phyloP scores from a whole-genome alignment of 2,329 filamentous ascomycete genomes.

The Xylariales sp. region DNA sequence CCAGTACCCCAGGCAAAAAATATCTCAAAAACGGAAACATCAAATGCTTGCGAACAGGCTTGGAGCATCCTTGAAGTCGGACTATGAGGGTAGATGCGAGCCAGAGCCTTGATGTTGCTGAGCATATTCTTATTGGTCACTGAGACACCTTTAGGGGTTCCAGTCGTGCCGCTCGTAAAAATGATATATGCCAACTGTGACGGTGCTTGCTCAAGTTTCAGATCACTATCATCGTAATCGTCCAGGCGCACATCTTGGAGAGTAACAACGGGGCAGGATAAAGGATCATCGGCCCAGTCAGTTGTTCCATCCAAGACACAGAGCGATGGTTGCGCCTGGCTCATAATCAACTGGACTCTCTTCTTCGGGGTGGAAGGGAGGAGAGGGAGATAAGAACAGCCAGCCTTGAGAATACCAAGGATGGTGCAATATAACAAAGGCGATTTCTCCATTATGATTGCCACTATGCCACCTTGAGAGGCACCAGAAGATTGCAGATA shows the following conservation, averaged over 20 bases:
- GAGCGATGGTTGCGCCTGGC: constrained; percentile 47
- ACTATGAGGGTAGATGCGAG: constrained; percentile 58
- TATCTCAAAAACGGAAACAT: constrained; percentile 86
- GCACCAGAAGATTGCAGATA: constrained; percentile 45
- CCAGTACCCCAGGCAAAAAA: constrained; percentile 79
- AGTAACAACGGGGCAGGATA: constrained; percentile 24
- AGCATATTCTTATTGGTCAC: constrained; percentile 72
- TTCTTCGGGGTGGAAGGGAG: constrained; percentile 65
- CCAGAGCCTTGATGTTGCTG: constrained; percentile 68
- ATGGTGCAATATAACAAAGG: constrained; percentile 68
- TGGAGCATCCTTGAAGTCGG: constrained; percentile 63
- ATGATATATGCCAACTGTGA: constrained; percentile 68
- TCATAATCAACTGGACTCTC: constrained; percentile 57
- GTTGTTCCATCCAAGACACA: constrained; percentile 37
- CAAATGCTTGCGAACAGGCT: constrained; percentile 79
- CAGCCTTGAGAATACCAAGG: constrained; percentile 68
- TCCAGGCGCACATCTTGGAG: constrained; percentile 24
- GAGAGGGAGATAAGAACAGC: constrained; percentile 76
- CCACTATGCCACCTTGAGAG: constrained; percentile 55
- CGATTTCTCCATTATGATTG: constrained; percentile 75
- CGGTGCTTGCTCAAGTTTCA: constrained; percentile 31
- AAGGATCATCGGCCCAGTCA: constrained; percentile 9
- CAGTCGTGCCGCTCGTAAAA: constrained; percentile 81
- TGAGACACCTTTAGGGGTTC: constrained; percentile 73
- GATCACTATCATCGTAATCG: constrained; percentile 29